phyloP scores from a whole-genome alignment of 495 filamentous ascomycete genomes.

The Talaromyces trachyspermus region DNA sequence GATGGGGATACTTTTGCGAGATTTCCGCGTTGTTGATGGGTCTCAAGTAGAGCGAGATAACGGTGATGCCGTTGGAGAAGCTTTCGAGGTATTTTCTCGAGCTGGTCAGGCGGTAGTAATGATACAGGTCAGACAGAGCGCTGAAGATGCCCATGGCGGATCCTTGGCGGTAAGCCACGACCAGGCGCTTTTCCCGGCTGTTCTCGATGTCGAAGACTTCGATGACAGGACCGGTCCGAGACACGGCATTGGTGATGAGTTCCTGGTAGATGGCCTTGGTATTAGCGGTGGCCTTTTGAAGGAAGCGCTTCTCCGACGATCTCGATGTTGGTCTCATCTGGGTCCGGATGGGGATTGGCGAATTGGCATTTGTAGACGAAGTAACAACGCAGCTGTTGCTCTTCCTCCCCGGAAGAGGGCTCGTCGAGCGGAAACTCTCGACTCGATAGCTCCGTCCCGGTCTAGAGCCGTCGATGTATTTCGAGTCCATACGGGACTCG shows the following conservation, averaged over 20 bases:
- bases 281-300: conserved; percentile 91
- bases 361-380: conserved; percentile 97
- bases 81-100: conserved; percentile 97
- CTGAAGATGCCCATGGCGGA: conserved; percentile 94
- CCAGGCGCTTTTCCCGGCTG: conserved; percentile 81
- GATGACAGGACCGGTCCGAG: conserved; percentile 84
- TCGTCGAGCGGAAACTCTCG: conserved; percentile 87
- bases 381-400: conserved; percentile 88
- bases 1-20: conserved; percentile 60
- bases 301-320: conserved; percentile 88
- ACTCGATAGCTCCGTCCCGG: conserved; percentile 73
- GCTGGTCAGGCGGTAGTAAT: conserved; percentile 96
- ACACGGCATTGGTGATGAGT: conserved; percentile 77
- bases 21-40: conserved; percentile 50
- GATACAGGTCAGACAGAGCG: conserved; percentile 90
- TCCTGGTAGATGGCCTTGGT: conserved; percentile 92
- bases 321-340: conserved; percentile 80
- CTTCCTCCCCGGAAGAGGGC: conserved; percentile 58
- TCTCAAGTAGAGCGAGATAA: conserved; percentile 88
- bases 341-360: conserved; percentile 59
- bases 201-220: conserved; percentile 95
- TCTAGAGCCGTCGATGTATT: conserved; percentile 74
- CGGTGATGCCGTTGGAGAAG: conserved; percentile 95
- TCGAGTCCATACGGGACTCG: conserved; percentile 87
- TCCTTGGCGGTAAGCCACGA: conserved; percentile 87